Conservation (phyloP, 1,284 basidiomycete species). For the Stereum hirsutum region DNA sequence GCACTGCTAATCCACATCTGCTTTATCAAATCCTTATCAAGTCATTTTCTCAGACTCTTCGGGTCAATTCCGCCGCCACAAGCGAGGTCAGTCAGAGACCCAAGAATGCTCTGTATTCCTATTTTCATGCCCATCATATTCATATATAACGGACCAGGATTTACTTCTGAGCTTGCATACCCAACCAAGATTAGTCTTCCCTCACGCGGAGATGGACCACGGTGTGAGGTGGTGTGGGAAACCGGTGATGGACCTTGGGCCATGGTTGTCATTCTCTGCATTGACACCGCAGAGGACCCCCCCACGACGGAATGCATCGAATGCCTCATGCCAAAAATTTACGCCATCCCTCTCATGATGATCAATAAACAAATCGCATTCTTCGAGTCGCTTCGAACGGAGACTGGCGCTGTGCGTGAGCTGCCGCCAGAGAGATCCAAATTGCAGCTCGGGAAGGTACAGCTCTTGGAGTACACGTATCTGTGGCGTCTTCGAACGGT, state of each 20-base stretch:
- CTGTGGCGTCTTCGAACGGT: constrained; percentile 7
- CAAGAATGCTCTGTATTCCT: too few species aligned
- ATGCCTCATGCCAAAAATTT: constrained; percentile 8
- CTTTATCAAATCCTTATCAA: too few species aligned
- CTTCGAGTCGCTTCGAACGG: constrained; percentile 7
- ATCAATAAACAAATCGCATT: constrained; percentile 8
- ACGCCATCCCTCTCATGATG: constrained; percentile 9
- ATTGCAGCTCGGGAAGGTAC: background rate
- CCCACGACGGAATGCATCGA: background rate
- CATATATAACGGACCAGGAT: too few species aligned
- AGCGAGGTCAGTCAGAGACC: too few species aligned
- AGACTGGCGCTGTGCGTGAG: constrained; percentile 1
- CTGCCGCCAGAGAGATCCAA: background rate
- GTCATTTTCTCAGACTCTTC: too few species aligned
- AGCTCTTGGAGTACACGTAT: constrained; percentile 5
- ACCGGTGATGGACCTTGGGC: constrained; percentile 7
- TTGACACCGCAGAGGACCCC: background rate
- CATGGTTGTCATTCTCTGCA: constrained; percentile 4
- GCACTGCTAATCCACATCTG: too few species aligned
- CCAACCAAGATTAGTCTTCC: background rate
- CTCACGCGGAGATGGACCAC: background rate
- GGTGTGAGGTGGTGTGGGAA: constrained; percentile 5
- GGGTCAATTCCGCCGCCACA: too few species aligned
- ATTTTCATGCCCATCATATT: too few species aligned
- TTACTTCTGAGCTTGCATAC: too few species aligned